Percentiles rank a stretch among this genome's conserved stretches.
These are phyloP conservation scores for Omphalotus guepiniiformis DNA, from an alignment of 768 basidiomycete genomes.

Conservation along the genomic window DNA sequence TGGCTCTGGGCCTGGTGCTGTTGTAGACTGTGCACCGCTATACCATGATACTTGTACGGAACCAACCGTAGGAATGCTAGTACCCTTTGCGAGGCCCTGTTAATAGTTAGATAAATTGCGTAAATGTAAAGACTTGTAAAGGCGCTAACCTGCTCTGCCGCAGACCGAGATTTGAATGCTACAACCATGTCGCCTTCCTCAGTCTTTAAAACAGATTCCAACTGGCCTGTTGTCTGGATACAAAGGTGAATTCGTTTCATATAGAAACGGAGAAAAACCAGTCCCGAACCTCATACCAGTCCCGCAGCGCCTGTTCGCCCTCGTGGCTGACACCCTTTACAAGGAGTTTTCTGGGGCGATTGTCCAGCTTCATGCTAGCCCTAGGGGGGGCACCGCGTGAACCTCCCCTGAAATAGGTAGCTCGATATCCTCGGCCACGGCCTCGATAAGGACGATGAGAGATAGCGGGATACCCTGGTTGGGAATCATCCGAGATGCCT, in stretches of 20 bases:
- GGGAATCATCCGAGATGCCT: conserved; percentile 55
- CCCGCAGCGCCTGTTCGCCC: conserved; percentile 55
- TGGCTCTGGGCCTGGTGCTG: conserved; percentile 13
- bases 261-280: neutral
- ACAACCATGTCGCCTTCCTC: conserved; percentile 62
- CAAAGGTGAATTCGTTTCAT: neutral
- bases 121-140: conserved; percentile 13
- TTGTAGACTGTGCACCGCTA: conserved; percentile 23
- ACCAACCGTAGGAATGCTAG: conserved; percentile 61
- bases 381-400: conserved; percentile 65
- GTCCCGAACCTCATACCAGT: conserved; percentile 75
- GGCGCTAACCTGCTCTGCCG: conserved; percentile 65
- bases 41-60: conserved; percentile 67
- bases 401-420: conserved; percentile 56
- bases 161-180: conserved; percentile 64
- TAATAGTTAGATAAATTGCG: conserved; percentile 3
- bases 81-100: conserved; percentile 71
- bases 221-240: conserved; percentile 58
- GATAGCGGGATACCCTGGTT: conserved; percentile 32
- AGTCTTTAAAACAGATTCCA: conserved; percentile 57
- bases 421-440: conserved; percentile 55
- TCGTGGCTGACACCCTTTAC: conserved; percentile 61
- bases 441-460: conserved; percentile 70
- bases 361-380: conserved; percentile 84
- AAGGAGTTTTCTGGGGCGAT: conserved; percentile 76